Evolutionary conservation across 177 flowering plant genomes (phyloP), one percentile per base, ranked within the genome.

Genomic region (Vitis hybrid): DNA sequence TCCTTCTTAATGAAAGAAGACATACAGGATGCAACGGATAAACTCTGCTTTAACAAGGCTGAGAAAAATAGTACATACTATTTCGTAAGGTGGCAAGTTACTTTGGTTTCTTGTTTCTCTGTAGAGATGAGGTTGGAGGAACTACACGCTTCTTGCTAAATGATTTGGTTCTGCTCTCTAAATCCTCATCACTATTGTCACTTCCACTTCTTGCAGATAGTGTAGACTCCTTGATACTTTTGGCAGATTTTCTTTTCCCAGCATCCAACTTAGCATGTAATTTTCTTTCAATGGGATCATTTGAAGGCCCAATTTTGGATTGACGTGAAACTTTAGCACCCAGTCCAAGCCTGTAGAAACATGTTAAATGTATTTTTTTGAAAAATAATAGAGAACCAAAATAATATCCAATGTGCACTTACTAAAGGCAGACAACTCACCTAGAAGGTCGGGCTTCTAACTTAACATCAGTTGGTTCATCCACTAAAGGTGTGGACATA

Each of bases 321-420:
- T 77, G 75, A 6, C 75, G 84, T 14, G 75, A 45, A 75, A 81
- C 81, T 73, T 81, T 85, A 22, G 89, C 92, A 60, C 92, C 95
- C 15, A 88, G 72, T 65, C 45, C 45, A 39, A 39, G 45, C 83
- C 92, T 90, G 50, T 50, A 68, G 49, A 69, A 66, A 61, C 1
- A 31, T 13, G 6, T 5, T 12, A n/a, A 56, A 16, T 65, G 45
- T 60, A 39, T 4, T 39, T 39, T 7, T 39, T 2, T 31, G 13
- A 45, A 67, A 19, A 67, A 7, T 21, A 48, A 49, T 13, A 45
- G 21, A 18, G 21, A 57, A 57, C 16, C 22, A 57, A n/a, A 19
- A 19, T 57, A 57, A 57, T 2, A 57, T 14, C 26, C 7, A 9
- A 57, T 57, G 60, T n/a, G 45, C 45, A 39, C 45, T 39, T 7